Conservation (phyloP, 805 yeast genomes). For the Monosporozyma yasuniensis region DNA sequence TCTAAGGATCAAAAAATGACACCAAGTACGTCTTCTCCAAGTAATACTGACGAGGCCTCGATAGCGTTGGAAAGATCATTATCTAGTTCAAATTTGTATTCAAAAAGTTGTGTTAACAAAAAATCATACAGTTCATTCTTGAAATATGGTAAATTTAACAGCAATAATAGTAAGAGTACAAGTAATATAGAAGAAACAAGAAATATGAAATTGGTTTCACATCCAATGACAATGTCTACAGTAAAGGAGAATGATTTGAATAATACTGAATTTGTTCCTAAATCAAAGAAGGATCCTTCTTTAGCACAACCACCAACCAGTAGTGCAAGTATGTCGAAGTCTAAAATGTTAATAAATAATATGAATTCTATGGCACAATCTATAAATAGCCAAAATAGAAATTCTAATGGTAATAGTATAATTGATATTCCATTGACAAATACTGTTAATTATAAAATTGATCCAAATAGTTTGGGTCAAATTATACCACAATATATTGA, state of each 20-base stretch:
- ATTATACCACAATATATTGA: not conserved
- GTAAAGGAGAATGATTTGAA: not conserved
- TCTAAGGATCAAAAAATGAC: conserved; percentile 7
- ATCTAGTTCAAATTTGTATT: conserved; percentile 3
- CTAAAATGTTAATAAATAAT: not conserved
- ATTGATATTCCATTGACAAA: not conserved
- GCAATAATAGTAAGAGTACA: not conserved
- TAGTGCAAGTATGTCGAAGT: too few species aligned
- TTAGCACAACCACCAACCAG: conserved; percentile 10
- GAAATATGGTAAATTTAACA: conserved; percentile 12
- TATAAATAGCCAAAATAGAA: not conserved
- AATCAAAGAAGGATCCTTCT: conserved; percentile 14
- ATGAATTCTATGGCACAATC: not conserved
- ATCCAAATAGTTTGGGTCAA: not conserved
- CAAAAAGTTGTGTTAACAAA: not conserved
- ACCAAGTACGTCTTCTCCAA: not conserved
- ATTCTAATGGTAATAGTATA: not conserved
- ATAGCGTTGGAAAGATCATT: conserved; percentile 5
- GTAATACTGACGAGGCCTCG: not conserved
- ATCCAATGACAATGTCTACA: not conserved
- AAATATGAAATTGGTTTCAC: not conserved
- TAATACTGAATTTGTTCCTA: conserved; percentile 20
- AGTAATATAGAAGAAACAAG: not conserved
- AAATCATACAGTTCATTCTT: conserved; percentile 19
- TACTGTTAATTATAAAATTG: not conserved